Evolutionary conservation across 257 asterid genomes (phyloP).

Genomic region (Handroanthus guayacan): DNA sequence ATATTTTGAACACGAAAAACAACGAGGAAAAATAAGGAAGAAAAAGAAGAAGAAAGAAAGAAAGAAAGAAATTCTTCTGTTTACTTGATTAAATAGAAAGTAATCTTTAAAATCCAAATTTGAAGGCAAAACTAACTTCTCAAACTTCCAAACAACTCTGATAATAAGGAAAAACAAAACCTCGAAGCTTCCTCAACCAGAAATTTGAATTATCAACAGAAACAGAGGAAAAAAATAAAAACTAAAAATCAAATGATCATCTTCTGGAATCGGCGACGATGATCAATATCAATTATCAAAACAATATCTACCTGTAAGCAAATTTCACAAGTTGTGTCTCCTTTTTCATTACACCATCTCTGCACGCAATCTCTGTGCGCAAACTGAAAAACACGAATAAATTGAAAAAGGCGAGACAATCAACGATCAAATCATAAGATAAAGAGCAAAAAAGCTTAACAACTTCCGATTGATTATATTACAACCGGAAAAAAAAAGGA

Average conservation of each 20-base stretch:
- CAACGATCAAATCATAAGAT: constrained; percentile 4
- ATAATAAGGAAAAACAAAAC: neutral
- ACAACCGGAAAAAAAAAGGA: neutral
- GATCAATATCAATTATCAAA: constrained; percentile 8
- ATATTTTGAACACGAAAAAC: neutral
- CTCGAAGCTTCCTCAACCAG: constrained; percentile 9
- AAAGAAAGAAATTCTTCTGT: neutral
- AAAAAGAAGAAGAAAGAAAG: neutral
- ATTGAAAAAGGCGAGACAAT: neutral
- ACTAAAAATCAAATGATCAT: neutral
- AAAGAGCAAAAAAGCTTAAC: neutral
- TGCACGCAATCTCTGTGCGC: constrained; percentile 96
- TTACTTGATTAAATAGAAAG: neutral
- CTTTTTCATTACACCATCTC: constrained; percentile 97
- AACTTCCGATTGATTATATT: neutral
- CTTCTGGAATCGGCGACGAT: constrained; percentile 26
- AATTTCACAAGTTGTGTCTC: constrained; percentile 84
- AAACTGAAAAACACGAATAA: constrained; percentile 47
- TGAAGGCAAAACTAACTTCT: constrained; percentile 35
- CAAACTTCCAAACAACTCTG: constrained; percentile 34
- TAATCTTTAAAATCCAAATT: constrained; percentile 31
- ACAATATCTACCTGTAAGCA: constrained; percentile 68
- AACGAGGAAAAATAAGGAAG: neutral
- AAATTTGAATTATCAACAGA: neutral
- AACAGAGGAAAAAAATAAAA: neutral